phyloP scores from a whole-genome alignment of 352 stramenopile species.

The Phytophthora constricta region DNA sequence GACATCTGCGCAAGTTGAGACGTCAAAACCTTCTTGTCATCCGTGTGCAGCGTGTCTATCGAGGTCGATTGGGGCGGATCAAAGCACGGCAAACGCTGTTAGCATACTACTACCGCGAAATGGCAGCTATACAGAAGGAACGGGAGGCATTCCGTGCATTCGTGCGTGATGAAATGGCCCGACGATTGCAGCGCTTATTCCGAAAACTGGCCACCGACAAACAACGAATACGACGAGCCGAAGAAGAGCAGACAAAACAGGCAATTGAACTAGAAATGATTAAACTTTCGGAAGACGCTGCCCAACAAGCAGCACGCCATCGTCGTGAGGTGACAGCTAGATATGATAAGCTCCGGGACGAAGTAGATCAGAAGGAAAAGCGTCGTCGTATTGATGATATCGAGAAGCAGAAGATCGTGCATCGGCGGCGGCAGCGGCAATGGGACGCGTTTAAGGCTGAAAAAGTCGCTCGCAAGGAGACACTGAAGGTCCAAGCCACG shows the following conservation, averaged over 20 bases:
- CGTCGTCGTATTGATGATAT: conserved; percentile 56
- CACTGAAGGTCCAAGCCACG: conserved; percentile 45
- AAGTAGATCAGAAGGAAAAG: conserved; percentile 47
- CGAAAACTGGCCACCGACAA: conserved; percentile 34
- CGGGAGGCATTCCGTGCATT: conserved; percentile 51
- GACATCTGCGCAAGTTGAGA: conserved; percentile 48
- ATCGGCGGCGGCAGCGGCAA: conserved; percentile 55
- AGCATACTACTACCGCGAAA: conserved; percentile 59
- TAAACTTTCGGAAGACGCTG: conserved; percentile 39
- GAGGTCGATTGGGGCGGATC: conserved; percentile 59
- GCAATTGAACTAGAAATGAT: conserved; percentile 58
- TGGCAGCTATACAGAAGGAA: conserved; percentile 60
- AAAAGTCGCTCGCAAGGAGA: conserved; percentile 45
- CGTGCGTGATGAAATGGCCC: conserved; percentile 49
- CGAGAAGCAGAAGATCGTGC: conserved; percentile 72
- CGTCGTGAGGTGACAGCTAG: conserved; percentile 52
- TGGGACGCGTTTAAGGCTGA: conserved; percentile 65
- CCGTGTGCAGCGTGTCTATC: conserved; percentile 67
- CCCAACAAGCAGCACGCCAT: conserved; percentile 37
- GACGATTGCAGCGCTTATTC: conserved; percentile 57
- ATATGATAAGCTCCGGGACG: conserved; percentile 63
- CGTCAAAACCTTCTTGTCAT: conserved; percentile 56
- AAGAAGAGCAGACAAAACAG: conserved; percentile 37
- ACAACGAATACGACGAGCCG: conserved; percentile 11
- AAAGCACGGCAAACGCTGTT: conserved; percentile 44